Percentiles rank a stretch among this genome's conserved stretches.
Evolutionary conservation across 768 basidiomycete species (phyloP).

Genomic region (Boletus edulis): DNA sequence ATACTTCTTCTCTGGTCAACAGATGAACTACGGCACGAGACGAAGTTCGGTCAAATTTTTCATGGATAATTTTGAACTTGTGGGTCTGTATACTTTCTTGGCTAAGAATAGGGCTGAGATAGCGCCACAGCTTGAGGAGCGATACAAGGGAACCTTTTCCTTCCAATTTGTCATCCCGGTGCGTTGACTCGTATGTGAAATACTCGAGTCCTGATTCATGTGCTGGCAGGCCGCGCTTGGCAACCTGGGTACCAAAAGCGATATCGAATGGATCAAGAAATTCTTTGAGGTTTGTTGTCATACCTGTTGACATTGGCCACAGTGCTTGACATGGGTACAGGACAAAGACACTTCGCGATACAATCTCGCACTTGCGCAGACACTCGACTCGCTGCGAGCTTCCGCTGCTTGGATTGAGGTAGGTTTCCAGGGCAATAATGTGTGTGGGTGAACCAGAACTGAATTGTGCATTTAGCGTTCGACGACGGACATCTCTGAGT

Average conservation of each 20-base stretch:
- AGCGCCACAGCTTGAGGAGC: constrained; percentile 51
- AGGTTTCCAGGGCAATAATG: constrained; percentile 6
- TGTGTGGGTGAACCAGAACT: neutral
- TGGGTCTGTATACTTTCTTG: constrained; percentile 31
- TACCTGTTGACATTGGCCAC: neutral
- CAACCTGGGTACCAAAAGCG: constrained; percentile 62
- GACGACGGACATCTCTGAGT: constrained; percentile 50
- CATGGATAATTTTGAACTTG: constrained; percentile 64
- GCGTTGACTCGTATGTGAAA: constrained; percentile 13
- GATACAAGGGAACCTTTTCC: constrained; percentile 69
- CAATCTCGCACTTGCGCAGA: constrained; percentile 60
- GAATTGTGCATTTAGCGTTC: constrained; percentile 44
- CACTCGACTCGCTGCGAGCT: constrained; percentile 64
- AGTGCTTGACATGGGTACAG: constrained; percentile 29
- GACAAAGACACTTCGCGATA: constrained; percentile 71
- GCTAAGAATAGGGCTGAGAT: neutral
- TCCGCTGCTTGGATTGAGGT: constrained; percentile 64
- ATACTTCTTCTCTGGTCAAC: constrained; percentile 61
- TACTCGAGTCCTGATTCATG: constrained; percentile 2
- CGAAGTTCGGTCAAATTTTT: constrained; percentile 59
- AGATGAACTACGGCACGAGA: constrained; percentile 53
- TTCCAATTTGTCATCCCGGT: constrained; percentile 54
- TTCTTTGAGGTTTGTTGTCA: constrained; percentile 69
- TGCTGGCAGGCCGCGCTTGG: constrained; percentile 35
- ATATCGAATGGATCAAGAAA: constrained; percentile 55